Evolutionary conservation across 176 grass and related monocot genomes (phyloP), one percentile per base, ranked within the genome.

Genomic region (Aegilops umbellulata): DNA sequence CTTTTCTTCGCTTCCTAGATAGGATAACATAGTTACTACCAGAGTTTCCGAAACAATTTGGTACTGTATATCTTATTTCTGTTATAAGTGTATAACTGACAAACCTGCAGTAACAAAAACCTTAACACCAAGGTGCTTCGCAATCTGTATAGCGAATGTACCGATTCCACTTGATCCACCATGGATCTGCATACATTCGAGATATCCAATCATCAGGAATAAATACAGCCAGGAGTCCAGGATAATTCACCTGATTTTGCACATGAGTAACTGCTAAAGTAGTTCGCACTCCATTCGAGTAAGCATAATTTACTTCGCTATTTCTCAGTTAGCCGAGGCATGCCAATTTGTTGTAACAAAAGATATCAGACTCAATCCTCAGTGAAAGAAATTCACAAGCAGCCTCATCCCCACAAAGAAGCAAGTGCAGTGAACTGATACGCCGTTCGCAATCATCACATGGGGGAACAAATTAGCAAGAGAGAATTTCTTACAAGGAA

Each of bases 151-250:
- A 29, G 93, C 91, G 16, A 98, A 98, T 11, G 96, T 98, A 65
- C 96, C 96, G 5, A 95, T 98, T 86, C 96, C 93, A 84, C 96
- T 98, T 4, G 96, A 98, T 91, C 93, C 96, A 60, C 96, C 96
- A 82, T 98, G 93, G 79, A 95, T 76, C 96, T 98, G 90, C 68
- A 84, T 80, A 77, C 70, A 74, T 68, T 20, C 27, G 49, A 73
- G 16, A 2, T 26, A 49, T 39, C 25, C 7, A 58, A 10, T 16
- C 0, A 78, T 64, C 51, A 49, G 19, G 7, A 42, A 57, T 7
- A 25, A 60, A 71, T 25, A 67, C 23, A 47, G 0, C 1, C 53
- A 55, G 7, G 63, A 22, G 7, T 22, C 55, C 20, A 58, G 55
- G 55, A 58, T 16, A 10, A 8, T 24, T 23, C 53, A 26, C 39